phyloP scores from a whole-genome alignment of 1,284 basidiomycete genomes.

The Malassezia cuniculi region DNA sequence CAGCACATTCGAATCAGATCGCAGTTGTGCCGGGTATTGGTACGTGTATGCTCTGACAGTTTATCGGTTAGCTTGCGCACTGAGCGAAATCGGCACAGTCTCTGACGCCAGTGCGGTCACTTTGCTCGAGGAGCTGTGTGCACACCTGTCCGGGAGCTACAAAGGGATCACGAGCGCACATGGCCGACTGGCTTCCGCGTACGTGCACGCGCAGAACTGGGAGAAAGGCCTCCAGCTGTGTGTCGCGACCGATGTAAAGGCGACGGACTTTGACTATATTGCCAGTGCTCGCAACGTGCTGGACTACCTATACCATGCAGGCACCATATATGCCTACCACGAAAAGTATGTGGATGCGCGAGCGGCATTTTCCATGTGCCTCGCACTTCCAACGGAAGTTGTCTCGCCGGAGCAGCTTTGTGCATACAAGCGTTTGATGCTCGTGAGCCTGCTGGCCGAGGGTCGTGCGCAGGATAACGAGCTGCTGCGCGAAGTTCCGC shows the following conservation, averaged over 20 bases:
- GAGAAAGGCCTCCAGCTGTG: neutral
- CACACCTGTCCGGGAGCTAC: too few species aligned
- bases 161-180: constrained; percentile 4
- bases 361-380: constrained; percentile 43
- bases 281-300: constrained; percentile 18
- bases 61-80: too few species aligned
- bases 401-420: constrained; percentile 57
- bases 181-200: constrained; percentile 1
- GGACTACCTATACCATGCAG: constrained; percentile 34
- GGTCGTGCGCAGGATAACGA: constrained; percentile 51
- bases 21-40: too few species aligned
- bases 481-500: neutral
- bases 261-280: neutral
- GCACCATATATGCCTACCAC: constrained; percentile 22
- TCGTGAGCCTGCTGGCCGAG: constrained; percentile 61
- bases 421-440: constrained; percentile 64
- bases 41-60: too few species aligned
- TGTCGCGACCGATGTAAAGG: neutral
- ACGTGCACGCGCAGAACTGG: neutral
- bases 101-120: too few species aligned
- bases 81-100: too few species aligned
- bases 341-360: constrained; percentile 16
- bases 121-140: too few species aligned
- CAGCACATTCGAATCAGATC: too few species aligned
- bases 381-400: constrained; percentile 57